A percentile compares a stretch with the other conserved stretches of the same genome.
Evolutionary conservation across 441 rosid genomes (phyloP).

Genomic region (Euphorbia neoarborescens): DNA sequence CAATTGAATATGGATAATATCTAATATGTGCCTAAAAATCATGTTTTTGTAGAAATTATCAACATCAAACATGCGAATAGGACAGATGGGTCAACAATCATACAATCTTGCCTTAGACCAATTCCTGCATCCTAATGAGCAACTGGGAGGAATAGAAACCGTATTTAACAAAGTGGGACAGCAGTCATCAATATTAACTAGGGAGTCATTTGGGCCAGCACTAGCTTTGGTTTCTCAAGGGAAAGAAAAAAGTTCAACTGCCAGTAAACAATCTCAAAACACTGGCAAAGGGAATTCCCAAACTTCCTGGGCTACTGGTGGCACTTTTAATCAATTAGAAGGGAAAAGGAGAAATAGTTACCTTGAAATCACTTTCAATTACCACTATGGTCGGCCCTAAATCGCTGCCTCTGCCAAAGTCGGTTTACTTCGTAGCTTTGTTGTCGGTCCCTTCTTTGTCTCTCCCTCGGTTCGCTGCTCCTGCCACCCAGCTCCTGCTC

Average conservation of each 20-base stretch:
- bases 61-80: constrained; percentile 25
- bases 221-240: constrained; percentile 54
- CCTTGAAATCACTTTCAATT: too few relatives aligned
- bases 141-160: constrained; percentile 26
- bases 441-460: too few relatives aligned
- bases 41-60: constrained; percentile 26
- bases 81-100: constrained; percentile 27
- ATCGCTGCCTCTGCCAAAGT: too few relatives aligned
- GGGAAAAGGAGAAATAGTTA: too few relatives aligned
- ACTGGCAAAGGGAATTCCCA: constrained; percentile 31
- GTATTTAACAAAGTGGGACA: constrained; percentile 32
- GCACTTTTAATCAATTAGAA: constrained; percentile 15
- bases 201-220: constrained; percentile 73
- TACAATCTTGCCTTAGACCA: constrained; percentile 27
- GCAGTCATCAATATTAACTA: constrained; percentile 35
- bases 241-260: constrained; percentile 27
- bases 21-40: constrained; percentile 17
- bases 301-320: constrained; percentile 23
- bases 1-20: too few relatives aligned
- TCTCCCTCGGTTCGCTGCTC: too few relatives aligned
- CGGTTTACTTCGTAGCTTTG: too few relatives aligned
- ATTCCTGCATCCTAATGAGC: constrained; percentile 26
- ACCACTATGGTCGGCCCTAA: too few relatives aligned
- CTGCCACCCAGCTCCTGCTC: too few relatives aligned
- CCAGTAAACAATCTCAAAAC: constrained; percentile 30